phyloP scores from a whole-genome alignment of 371 early-diverging fungal species.

The Mortierella sp. region DNA sequence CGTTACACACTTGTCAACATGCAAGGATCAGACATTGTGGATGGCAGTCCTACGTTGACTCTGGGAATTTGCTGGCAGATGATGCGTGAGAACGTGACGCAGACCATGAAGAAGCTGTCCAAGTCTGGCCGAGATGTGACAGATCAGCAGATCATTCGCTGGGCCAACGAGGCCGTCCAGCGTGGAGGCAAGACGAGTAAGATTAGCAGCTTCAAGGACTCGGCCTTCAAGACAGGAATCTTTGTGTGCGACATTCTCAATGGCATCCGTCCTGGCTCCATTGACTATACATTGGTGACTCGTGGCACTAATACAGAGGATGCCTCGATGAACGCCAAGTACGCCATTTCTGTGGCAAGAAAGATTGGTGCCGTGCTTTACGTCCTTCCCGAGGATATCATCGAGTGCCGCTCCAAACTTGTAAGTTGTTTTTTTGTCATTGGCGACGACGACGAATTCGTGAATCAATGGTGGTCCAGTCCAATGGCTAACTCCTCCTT shows the following conservation, averaged over 20 bases:
- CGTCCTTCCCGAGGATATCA: conserved; percentile 96
- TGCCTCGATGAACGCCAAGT: conserved; percentile 90
- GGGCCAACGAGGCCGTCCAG: conserved; percentile 90
- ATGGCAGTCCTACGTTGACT: conserved; percentile 89
- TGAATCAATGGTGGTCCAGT: too few relatives aligned
- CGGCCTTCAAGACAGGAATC: conserved; percentile 76
- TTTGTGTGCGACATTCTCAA: conserved; percentile 94
- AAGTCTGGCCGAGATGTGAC: conserved; percentile 85
- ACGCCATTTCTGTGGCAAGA: conserved; percentile 97
- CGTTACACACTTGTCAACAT: conserved; percentile 94
- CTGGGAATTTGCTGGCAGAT: conserved; percentile 95
- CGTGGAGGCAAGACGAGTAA: conserved; percentile 73
- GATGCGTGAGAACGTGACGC: conserved; percentile 96
- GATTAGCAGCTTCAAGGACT: conserved; percentile 88
- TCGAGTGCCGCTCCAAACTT: conserved; percentile 88
- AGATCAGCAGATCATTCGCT: conserved; percentile 90
- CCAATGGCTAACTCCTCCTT: not conserved
- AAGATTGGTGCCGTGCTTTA: conserved; percentile 98
- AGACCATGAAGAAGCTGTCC: conserved; percentile 87
- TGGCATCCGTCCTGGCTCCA: conserved; percentile 90
- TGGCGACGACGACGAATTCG: not conserved
- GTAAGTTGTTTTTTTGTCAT: conserved; percentile 16
- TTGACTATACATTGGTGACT: conserved; percentile 89
- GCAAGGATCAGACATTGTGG: conserved; percentile 94
- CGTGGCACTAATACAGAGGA: conserved; percentile 82